phyloP scores from a whole-genome alignment of 768 basidiomycete species.

The Candolleomyces aberdarensis region DNA sequence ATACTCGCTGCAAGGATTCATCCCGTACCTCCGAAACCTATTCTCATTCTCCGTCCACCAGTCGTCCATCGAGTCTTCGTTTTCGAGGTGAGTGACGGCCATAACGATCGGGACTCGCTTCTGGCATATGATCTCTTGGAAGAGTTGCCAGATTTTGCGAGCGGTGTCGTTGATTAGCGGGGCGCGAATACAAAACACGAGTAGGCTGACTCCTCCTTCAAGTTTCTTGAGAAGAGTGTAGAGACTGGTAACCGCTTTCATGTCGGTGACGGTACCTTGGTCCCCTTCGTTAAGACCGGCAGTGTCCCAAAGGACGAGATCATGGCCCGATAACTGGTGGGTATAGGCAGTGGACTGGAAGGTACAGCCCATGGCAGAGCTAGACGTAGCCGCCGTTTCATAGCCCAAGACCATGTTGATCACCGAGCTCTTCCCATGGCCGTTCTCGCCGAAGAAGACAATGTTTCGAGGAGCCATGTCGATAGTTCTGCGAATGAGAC shows the following conservation, averaged over 20 bases:
- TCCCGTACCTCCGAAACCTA: constrained; percentile 25
- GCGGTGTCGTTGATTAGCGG: constrained; percentile 30
- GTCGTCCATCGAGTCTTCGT: constrained; percentile 18
- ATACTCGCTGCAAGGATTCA: constrained; percentile 12
- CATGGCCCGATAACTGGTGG: constrained; percentile 4
- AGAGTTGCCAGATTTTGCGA: constrained; percentile 36
- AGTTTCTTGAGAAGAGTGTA: constrained; percentile 31
- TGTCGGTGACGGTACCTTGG: constrained; percentile 7
- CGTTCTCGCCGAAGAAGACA: constrained; percentile 36
- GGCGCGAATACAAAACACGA: constrained; percentile 39
- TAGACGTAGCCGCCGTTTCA: constrained; percentile 25
- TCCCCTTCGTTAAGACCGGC: constrained; percentile 26
- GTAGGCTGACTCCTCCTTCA: constrained; percentile 33
- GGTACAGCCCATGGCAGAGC: constrained; percentile 29
- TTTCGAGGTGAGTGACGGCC: constrained; percentile 28
- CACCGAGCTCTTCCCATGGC: constrained; percentile 24
- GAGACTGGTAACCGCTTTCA: constrained; percentile 21
- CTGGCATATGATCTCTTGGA: constrained; percentile 34
- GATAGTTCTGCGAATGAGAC: too few species aligned
- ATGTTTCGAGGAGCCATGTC: constrained; percentile 16
- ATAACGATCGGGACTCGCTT: constrained; percentile 35
- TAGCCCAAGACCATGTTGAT: constrained; percentile 32
- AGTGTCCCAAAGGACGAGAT: constrained; percentile 34
- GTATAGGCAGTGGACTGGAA: constrained; percentile 27
- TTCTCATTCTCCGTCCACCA: constrained; percentile 26